Evolutionary conservation across 345 rosid genomes (phyloP).

Genomic region (Populus simonii): DNA sequence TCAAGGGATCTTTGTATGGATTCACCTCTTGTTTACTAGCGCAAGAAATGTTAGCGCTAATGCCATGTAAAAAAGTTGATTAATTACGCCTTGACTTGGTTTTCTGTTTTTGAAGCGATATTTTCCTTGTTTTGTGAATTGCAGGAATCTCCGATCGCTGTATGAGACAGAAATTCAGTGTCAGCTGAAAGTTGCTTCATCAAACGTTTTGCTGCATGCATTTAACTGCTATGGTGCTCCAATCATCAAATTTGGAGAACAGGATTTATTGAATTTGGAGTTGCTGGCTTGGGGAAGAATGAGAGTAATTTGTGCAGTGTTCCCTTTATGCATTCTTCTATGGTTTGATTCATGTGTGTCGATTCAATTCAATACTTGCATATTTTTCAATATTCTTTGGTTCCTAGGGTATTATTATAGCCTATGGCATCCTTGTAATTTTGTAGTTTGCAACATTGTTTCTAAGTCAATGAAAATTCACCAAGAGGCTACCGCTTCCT

Average conservation of each 20-base stretch:
- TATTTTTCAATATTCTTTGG: slow-evolving; percentile 34
- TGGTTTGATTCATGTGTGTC: slow-evolving; percentile 25
- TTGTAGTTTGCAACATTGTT: slow-evolving; percentile 19
- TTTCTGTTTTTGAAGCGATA: too few species aligned
- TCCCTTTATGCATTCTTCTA: slow-evolving; percentile 4
- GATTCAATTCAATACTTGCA: background rate
- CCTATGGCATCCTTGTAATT: slow-evolving; percentile 18
- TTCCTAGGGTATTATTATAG: slow-evolving; percentile 15
- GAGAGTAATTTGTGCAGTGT: slow-evolving; percentile 11
- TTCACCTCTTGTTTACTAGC: too few species aligned
- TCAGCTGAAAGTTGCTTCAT: background rate
- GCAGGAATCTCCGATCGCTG: slow-evolving; percentile 87
- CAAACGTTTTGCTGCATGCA: background rate
- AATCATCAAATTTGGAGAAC: background rate
- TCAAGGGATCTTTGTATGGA: too few species aligned
- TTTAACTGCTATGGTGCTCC: slow-evolving; percentile 16
- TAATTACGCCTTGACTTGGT: too few species aligned
- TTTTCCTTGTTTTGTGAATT: background rate
- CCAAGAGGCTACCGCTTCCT: slow-evolving; percentile 1
- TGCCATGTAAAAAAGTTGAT: too few species aligned
- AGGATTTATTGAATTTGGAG: slow-evolving; percentile 9
- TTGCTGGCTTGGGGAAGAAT: slow-evolving; percentile 14
- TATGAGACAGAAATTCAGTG: slow-evolving; percentile 30
- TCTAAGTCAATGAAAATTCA: slow-evolving; percentile 11
- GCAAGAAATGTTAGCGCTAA: too few species aligned